These are phyloP conservation scores for Lactifluus volemus DNA, from an alignment of 768 basidiomycete genomes.

Conservation along the genomic window DNA sequence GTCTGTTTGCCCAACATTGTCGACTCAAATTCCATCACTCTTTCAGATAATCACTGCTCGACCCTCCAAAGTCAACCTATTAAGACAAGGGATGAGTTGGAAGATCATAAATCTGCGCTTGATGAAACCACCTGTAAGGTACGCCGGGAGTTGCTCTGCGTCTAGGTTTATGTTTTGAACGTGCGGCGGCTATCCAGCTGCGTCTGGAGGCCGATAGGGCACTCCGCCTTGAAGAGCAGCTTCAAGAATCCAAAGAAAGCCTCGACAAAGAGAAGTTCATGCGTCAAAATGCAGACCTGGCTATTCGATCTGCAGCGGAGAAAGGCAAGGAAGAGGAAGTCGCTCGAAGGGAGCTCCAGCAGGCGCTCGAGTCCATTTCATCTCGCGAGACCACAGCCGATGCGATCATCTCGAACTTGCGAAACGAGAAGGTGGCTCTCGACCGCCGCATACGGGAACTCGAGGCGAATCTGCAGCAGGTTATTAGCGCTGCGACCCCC, in stretches of 20 bases:
- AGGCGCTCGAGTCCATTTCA: conserved; percentile 15
- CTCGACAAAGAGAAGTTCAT: conserved; percentile 15
- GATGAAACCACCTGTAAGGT: conserved; percentile 17
- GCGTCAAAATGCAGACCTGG: conserved; percentile 16
- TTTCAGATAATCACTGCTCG: conserved; percentile 14
- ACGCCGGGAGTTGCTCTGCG: neutral
- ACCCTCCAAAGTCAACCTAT: conserved; percentile 15
- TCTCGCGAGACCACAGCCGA: conserved; percentile 9
- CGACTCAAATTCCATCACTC: neutral
- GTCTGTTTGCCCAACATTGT: neutral
- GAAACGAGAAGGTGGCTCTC: conserved; percentile 48
- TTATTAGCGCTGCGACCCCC: conserved; percentile 27
- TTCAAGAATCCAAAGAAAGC: conserved; percentile 9
- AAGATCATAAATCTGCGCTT: conserved; percentile 16
- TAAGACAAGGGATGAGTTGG: conserved; percentile 6
- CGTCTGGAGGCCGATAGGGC: conserved; percentile 18
- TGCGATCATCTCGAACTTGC: conserved; percentile 26
- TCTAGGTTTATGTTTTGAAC: neutral
- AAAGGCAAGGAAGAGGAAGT: conserved; percentile 13
- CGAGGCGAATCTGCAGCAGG: conserved; percentile 34
- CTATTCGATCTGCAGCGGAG: conserved; percentile 7
- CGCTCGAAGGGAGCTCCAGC: conserved; percentile 14
- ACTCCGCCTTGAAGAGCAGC: conserved; percentile 4
- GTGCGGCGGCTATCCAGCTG: neutral
- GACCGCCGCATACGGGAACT: conserved; percentile 54